Conservation (phyloP, 345 rosid species). For the Draba incana region DNA sequence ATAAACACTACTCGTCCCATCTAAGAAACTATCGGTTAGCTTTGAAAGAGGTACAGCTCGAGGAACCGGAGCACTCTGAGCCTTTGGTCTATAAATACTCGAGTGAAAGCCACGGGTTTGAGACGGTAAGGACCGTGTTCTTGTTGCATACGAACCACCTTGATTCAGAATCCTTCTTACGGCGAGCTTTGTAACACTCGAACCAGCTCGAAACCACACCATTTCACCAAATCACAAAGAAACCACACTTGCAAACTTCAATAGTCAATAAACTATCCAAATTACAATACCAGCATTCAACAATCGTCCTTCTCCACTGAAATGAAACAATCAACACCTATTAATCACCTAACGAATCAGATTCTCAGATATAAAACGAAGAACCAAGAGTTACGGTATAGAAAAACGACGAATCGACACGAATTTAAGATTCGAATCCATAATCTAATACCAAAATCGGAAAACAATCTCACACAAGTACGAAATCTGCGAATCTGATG, state of each 20-base stretch:
- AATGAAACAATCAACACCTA: background rate
- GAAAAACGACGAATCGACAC: constrained; percentile 10
- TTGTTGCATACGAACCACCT: constrained; percentile 52
- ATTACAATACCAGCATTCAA: constrained; percentile 27
- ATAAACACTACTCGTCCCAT: constrained; percentile 81
- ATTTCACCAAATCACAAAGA: constrained; percentile 44
- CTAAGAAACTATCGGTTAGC: constrained; percentile 80
- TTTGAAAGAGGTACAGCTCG: constrained; percentile 76
- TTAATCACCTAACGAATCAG: background rate
- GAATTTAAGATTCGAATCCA: background rate
- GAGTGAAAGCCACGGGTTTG: constrained; percentile 55
- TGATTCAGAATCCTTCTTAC: constrained; percentile 66
- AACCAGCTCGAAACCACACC: constrained; percentile 80
- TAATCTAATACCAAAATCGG: background rate
- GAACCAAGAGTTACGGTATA: background rate
- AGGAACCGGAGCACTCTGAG: constrained; percentile 72
- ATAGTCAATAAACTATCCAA: background rate
- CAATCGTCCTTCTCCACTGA: constrained; percentile 28
- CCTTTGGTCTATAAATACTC: constrained; percentile 55
- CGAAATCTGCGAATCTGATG: constrained; percentile 28
- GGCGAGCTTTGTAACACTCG: constrained; percentile 61
- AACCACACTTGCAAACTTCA: constrained; percentile 1
- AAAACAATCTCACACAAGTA: constrained; percentile 1
- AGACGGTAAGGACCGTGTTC: constrained; percentile 52
- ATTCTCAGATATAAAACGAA: background rate